Evolutionary conservation across 768 basidiomycete species (phyloP), one percentile per base, ranked within the genome.

Genomic region (Inosperma sp.): DNA sequence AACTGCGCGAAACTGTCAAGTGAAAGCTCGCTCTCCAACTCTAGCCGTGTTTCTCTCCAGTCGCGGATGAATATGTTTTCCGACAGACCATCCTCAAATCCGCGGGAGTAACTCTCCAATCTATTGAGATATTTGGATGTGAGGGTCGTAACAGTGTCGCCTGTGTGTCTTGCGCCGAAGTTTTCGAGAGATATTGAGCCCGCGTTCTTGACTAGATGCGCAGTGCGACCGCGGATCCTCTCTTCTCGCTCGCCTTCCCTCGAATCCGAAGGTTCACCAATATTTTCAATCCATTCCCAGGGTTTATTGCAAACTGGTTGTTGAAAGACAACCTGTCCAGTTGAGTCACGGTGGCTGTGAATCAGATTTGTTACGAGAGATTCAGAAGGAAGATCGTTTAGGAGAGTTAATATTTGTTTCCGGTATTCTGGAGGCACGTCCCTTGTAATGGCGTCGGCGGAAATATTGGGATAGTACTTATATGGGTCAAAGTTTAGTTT

Each of bases 201-300:
- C 3, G 81, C 71, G 60, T 91, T 91, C 63, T 77, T 83, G 35
- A 86, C 70, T 12, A 61, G 35, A 46, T 71, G 60, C 53, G 62
- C 70, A 13, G 60, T 60, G 7, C 67, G 65, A 36, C 70, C 71
- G 36, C 68, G 70, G 23, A 71, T 71, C 22, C 72, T 72, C 30
- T 75, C 73, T 17, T 74, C 72, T 16, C 58, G 61, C 21, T 74
- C 68, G 26, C 71, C 70, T 8, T 77, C 76, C 25, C 72, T 76
- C 8, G 72, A 62, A 22, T 78, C 76, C 3, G 71, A 56, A 9
- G 75, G 70, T 45, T 86, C 83, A 7, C 87, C 87, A 3, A 90
- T 60, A 61, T 84, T 80, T 65, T 92, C 88, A 6, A 83, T 80
- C 88, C 88, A 91, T 64, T 92, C 88, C 88, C 88, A 92, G 3